Evolutionary conservation across 2,329 filamentous ascomycete species (phyloP), one percentile per base, ranked within the genome.

Genomic region (Penicillium occitanis): DNA sequence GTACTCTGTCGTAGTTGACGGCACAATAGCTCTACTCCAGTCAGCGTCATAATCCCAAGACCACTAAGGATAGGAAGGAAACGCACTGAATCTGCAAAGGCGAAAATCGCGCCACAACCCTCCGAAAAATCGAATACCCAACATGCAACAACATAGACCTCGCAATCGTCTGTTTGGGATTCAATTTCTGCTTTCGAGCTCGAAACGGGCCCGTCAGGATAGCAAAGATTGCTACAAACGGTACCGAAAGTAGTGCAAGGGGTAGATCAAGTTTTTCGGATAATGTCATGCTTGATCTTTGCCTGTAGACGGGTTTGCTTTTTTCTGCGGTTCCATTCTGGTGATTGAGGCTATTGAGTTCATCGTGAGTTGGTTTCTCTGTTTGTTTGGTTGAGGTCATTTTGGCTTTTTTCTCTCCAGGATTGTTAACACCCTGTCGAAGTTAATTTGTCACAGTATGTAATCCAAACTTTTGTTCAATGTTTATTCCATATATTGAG

Each of bases 41-140:
- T 35, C 28, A 57, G 40, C 17, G 10, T 37, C 37, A 55, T 10
- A 11, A 5, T 2, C n/a, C 1, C 17, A 2, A 50, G 17, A 8
- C 44, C 25, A 42, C 7, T 5, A 35, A 22, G 46, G 13, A 33
- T 1, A 37, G 14, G 14, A 10, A 19, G 37, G 10, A n/a, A 42
- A 73, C 68, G 13, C 69, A 75, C 70, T 78, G 76, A 69, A 78
- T 69, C 64, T 78, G 76, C 61, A 53, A 60, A 22, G 64, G 70
- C 58, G 71, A 70, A 53, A 78, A 44, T 3, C 76, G 73, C 19
- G 67, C 46, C 0, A 74, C 77, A 2, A 70, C 66, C 65, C 76
- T 75, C 63, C 76, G 74, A 44, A 76, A 71, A 7, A 74, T 66
- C 1, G 76, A 74, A 70, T 78, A 78, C 33, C 75, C 75, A 37